A percentile compares a stretch with the other conserved stretches of the same genome.
Evolutionary conservation across 1,284 basidiomycete genomes (phyloP).

Genomic region (Rhodotorula glutinis): DNA sequence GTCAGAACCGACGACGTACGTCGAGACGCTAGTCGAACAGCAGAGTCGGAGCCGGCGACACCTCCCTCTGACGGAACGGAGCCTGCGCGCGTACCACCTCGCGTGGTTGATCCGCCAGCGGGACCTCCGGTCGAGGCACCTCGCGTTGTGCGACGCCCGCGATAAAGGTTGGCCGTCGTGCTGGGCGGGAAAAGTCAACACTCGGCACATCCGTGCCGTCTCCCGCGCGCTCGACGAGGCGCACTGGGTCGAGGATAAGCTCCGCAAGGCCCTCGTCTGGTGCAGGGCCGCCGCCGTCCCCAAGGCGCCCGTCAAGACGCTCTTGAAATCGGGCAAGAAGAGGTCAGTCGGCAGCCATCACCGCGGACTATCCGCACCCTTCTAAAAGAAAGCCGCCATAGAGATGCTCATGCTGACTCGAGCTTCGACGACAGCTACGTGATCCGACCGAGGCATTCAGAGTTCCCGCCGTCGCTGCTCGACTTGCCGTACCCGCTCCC

Average conservation of each 20-base stretch:
- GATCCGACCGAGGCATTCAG: conserved; percentile 6
- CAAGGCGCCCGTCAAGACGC: conserved; percentile 8
- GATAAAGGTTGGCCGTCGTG: background rate
- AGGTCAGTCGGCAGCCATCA: conserved; percentile 2
- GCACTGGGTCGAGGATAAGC: conserved; percentile 22
- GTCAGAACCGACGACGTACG: background rate
- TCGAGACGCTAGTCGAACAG: background rate
- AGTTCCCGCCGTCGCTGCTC: conserved; percentile 16
- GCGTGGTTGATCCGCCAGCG: conserved; percentile 23
- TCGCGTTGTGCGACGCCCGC: conserved; percentile 3
- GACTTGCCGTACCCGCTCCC: conserved; percentile 29
- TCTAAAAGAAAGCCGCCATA: no score
- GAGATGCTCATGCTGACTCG: no score
- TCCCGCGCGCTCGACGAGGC: conserved; percentile 18
- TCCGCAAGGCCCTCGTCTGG: conserved; percentile 20
- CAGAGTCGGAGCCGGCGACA: background rate
- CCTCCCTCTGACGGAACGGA: conserved; percentile 15
- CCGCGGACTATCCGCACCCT: background rate
- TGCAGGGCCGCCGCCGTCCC: background rate
- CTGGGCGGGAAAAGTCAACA: conserved; percentile 25
- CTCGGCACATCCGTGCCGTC: conserved; percentile 5
- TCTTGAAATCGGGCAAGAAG: conserved; percentile 7
- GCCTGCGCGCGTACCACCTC: conserved; percentile 19
- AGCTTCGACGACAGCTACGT: background rate
- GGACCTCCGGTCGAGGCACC: conserved; percentile 7